These are phyloP conservation scores for Yarrowia galli DNA, from an alignment of 1,139 yeast genomes.

Conservation along the genomic window DNA sequence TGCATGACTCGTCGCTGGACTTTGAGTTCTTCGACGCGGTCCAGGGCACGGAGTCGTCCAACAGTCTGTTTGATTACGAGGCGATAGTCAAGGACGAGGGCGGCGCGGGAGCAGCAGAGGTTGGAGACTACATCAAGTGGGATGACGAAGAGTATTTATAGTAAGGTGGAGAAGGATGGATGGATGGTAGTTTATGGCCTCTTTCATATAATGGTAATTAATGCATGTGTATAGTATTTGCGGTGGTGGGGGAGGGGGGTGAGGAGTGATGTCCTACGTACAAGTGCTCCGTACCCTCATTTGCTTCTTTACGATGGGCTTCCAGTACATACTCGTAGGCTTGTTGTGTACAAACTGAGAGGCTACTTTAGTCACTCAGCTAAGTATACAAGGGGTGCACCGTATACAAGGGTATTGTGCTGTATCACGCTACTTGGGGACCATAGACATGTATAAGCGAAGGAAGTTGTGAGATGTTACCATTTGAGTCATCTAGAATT, in stretches of 20 bases:
- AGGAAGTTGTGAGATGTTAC: no score
- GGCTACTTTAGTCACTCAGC: no score
- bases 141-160: conserved; percentile 37
- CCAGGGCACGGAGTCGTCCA: conserved; percentile 30
- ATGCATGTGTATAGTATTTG: conserved; percentile 17
- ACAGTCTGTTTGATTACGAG: conserved; percentile 24
- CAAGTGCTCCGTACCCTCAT: no score
- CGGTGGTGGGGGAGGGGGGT: background rate
- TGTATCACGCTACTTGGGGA: no score
- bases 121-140: conserved; percentile 33
- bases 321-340: no score
- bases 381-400: no score
- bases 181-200: background rate
- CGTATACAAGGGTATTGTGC: no score
- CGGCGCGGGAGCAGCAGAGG: background rate
- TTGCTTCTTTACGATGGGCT: no score
- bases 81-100: conserved; percentile 29
- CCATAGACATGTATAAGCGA: no score
- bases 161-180: background rate
- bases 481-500: no score
- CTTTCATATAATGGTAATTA: conserved; percentile 11
- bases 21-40: conserved; percentile 36
- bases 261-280: no score
- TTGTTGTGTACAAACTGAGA: no score
- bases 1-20: conserved; percentile 33